Base-by-base conservation (phyloP, 2,329 filamentous ascomycete genomes). In the Ceratocystis diversiconidia region DNA sequence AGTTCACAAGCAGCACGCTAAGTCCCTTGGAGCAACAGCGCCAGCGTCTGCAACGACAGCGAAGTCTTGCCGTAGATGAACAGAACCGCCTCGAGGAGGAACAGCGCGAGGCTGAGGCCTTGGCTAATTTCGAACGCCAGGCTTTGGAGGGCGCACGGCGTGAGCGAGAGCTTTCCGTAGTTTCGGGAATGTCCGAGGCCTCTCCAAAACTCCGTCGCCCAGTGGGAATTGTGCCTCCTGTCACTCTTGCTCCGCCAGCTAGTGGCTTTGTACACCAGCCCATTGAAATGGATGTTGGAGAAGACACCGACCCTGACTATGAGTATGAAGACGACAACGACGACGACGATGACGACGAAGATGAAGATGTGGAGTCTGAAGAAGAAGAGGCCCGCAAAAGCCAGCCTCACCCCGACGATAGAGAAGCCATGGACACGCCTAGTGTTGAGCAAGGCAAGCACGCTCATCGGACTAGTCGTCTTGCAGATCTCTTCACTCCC, bases 1-100 rank as follows among this genome's bases (percentile, higher is more conserved):
- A 82, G 66, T 85, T 84, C 69, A 79, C 79, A 0, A 79, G 77
- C 72, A 80, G 76, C 71, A 78, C 78, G 0, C 72, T 79, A 5
- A 79, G 79, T 2, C 79, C 79, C 0, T 69, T 75, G 1, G 75
- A 77, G 8, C 77, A 80, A 68, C 75, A 74, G 46, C 17, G 30
- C 22, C 2, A 69, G 69, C 52, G 66, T 1, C 19, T 57, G 1
- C 65, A 69, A 43, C 48, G 62, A 17, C 60, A 64, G 36, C 43
- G 41, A 30, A 46, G 50, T 17, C 28, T 60, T 57, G 62, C 62
- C 5, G 46, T 44, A 41, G 66, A 62, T 15, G 43, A 61, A 17
- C 36, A 50, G 28, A 62, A 66, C 22, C 22, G 28, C 2, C 19
- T 41, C 10, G 64, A 62, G 43, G 8, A 46, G 17, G 19, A 59